Evolutionary conservation across 441 rosid species (phyloP).

Genomic region (Erysimum cheiri): DNA sequence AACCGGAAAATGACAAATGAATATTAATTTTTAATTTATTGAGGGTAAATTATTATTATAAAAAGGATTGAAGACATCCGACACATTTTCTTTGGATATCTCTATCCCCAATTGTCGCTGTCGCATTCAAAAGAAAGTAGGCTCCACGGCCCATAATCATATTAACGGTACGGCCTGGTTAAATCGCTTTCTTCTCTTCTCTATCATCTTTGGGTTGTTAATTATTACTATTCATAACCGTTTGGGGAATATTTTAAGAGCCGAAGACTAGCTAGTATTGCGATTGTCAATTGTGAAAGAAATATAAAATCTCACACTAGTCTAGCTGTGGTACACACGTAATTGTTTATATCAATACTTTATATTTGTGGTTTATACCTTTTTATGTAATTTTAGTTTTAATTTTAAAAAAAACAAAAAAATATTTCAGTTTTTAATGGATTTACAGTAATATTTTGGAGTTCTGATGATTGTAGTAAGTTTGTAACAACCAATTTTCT

Average conservation of each 20-base stretch:
- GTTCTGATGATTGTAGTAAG: neutral
- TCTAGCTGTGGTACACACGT: neutral
- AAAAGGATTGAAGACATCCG: conserved; percentile 29
- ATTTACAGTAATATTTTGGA: neutral
- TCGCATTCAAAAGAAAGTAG: conserved; percentile 43
- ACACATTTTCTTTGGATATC: conserved; percentile 39
- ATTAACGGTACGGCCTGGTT: conserved; percentile 44
- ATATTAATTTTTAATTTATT: neutral
- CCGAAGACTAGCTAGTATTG: neutral
- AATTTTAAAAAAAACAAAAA: neutral
- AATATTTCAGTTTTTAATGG: neutral
- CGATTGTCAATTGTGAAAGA: neutral
- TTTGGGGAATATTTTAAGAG: conserved; percentile 1
- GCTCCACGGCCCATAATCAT: conserved; percentile 49
- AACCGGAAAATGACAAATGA: conserved; percentile 20
- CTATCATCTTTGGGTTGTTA: conserved; percentile 30
- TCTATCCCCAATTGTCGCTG: conserved; percentile 33
- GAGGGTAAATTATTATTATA: neutral
- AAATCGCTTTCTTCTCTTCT: conserved; percentile 28
- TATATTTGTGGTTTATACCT: neutral
- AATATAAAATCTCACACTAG: neutral
- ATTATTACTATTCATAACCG: neutral
- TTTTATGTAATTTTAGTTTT: neutral
- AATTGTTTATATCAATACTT: neutral
- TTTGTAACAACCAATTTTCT: neutral